Evolutionary conservation across 345 rosid species (phyloP).

Genomic region (Salix viminalis): DNA sequence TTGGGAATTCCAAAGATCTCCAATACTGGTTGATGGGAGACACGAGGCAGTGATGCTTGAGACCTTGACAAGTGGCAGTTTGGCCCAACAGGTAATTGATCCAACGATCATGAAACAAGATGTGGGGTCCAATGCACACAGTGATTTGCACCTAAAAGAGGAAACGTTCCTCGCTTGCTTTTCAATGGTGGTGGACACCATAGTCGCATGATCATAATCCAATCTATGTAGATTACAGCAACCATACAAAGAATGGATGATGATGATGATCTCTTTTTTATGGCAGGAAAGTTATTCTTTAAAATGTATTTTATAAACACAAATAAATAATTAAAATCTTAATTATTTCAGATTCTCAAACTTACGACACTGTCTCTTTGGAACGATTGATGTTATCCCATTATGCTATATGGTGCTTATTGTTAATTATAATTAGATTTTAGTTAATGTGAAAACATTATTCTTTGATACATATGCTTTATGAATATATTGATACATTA

Average conservation of each 20-base stretch:
- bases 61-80: not conserved
- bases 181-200: not conserved
- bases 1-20: not conserved
- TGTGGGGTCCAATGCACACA: not conserved
- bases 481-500: too few relatives aligned
- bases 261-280: not conserved
- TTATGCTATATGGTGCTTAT: too few relatives aligned
- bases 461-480: too few relatives aligned
- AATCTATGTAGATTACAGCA: not conserved
- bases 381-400: too few relatives aligned
- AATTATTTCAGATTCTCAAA: fast-evolving
- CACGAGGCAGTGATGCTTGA: not conserved
- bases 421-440: too few relatives aligned
- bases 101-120: not conserved
- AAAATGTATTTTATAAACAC: fast-evolving
- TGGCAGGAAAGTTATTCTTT: too few relatives aligned
- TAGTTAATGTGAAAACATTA: too few relatives aligned
- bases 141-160: not conserved
- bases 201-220: not conserved
- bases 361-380: fast-evolving
- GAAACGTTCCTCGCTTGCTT: not conserved
- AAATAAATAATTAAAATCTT: too few relatives aligned
- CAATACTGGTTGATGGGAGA: not conserved
- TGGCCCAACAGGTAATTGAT: not conserved
- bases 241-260: not conserved